Base-by-base conservation (phyloP, 345 rosid species). In the Linum trigynum region DNA sequence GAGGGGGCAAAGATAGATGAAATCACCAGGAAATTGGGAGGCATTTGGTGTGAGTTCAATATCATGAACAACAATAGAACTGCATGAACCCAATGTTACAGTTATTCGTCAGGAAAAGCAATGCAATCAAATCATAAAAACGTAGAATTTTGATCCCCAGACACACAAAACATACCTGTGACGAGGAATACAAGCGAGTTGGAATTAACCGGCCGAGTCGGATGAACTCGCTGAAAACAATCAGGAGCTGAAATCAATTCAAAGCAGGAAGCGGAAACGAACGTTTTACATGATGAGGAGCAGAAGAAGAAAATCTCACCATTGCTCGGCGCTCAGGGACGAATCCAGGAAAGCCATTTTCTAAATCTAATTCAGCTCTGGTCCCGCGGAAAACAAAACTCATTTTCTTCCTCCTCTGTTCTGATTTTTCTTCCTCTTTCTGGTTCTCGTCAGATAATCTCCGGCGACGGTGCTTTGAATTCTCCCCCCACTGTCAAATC, bases 141-240 rank as follows among this genome's bases (percentile, higher is more conserved):
- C 9, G 53, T 15, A 48, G 14, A 55, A 68, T 40, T 7, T 61
- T 48, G 65, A 51, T 36, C 39, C 14, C 2, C 11, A 35, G 35
- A 38, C 55, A 67, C 43, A 51, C 43, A 17, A 14, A 35, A 15
- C 38, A 14, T 59, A 73, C 72, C 76, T 53, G 76, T 41, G 59
- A 73, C 76, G 11, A 73, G 76, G 56, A 73, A 73, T 35, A 68
- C 69, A 64, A 73, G 69, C 8, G 76, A 68, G 57, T 64, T 73
- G 61, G 76, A 68, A 43, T 73, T 73, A 59, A 68, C 72, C 3
- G 66, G 69, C 65, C 76, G 72, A 6, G 76, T 23, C n/a, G 72
- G 66, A n/a, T 73, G 76, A 45, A 68, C 69, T 8, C 72, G 72
- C 76, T 73, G 76, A 53, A 63, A 68, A 38, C n/a, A 37, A 63